phyloP scores from a whole-genome alignment of 176 grass and related monocot genomes.

The Cocos nucifera region DNA sequence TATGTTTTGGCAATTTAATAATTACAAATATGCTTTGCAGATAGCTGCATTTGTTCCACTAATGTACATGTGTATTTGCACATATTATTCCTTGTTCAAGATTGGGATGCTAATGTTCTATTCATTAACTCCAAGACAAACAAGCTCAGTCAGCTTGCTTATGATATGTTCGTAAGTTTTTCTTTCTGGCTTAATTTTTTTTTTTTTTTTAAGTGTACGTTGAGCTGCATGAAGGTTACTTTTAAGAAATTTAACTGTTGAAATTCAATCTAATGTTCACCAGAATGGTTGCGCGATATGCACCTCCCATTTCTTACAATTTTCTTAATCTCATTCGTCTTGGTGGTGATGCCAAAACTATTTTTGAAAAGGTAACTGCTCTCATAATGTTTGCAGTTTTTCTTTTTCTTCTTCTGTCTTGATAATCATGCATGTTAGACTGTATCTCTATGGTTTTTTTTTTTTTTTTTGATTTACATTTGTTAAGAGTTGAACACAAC shows the following conservation, averaged over 20 bases:
- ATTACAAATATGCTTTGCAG: slow-evolving; percentile 24
- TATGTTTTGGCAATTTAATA: too few relatives aligned
- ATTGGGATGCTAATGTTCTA: slow-evolving; percentile 99
- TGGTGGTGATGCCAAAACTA: slow-evolving; percentile 75
- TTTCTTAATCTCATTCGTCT: slow-evolving; percentile 97
- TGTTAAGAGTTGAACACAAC: too few relatives aligned
- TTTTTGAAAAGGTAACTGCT: slow-evolving; percentile 77
- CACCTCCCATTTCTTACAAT: slow-evolving; percentile 98
- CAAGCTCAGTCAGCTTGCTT: slow-evolving; percentile 94
- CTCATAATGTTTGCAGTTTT: slow-evolving; percentile 10
- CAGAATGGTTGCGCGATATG: slow-evolving; percentile 99
- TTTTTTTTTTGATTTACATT: too few relatives aligned
- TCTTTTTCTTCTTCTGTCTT: slow-evolving; percentile 7
- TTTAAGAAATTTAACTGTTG: too few relatives aligned
- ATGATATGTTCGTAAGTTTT: slow-evolving; percentile 99
- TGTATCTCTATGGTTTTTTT: too few relatives aligned
- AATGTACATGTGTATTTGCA: slow-evolving; percentile 99
- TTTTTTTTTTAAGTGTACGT: neutral
- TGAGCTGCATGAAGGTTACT: too few relatives aligned
- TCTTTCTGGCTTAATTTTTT: slow-evolving; percentile 3
- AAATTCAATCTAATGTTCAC: slow-evolving; percentile 31
- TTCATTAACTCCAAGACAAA: slow-evolving; percentile 87
- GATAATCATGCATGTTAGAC: too few relatives aligned
- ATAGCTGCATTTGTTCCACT: slow-evolving; percentile 92
- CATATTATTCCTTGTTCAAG: slow-evolving; percentile 96